phyloP scores from a whole-genome alignment of 768 basidiomycete species.

The Dentipellis sp. region DNA sequence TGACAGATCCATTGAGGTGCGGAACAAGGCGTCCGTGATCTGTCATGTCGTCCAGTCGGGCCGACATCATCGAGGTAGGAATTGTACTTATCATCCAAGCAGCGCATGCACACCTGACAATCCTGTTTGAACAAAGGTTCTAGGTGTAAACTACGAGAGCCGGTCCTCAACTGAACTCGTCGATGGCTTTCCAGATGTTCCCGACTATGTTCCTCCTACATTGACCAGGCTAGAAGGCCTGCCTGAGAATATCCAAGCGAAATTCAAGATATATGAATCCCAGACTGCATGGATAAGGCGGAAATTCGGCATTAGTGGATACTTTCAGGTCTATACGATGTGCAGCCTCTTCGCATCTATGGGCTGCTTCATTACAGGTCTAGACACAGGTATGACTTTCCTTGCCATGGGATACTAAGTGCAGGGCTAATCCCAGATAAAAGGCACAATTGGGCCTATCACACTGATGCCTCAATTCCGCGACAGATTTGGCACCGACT shows the following conservation, averaged over 20 bases:
- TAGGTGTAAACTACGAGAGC: too few relatives aligned
- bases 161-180: too few relatives aligned
- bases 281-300: not conserved
- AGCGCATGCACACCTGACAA: too few relatives aligned
- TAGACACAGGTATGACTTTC: slow-evolving; percentile 21
- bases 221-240: not conserved
- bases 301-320: not conserved
- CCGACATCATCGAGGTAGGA: too few relatives aligned
- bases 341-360: slow-evolving; percentile 8
- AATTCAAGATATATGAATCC: not conserved
- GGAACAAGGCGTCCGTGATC: too few relatives aligned
- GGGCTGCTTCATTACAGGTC: slow-evolving; percentile 27
- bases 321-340: not conserved
- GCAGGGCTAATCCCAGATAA: not conserved
- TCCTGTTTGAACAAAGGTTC: too few relatives aligned
- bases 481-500: slow-evolving; percentile 25
- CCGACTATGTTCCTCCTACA: not conserved
- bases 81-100: too few relatives aligned
- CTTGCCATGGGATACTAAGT: too few relatives aligned
- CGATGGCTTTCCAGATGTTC: not conserved
- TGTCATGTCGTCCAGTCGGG: too few relatives aligned
- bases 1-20: too few relatives aligned
- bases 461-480: slow-evolving; percentile 38
- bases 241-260: not conserved
- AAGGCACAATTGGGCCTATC: slow-evolving; percentile 31